Conservation (phyloP, 2,329 filamentous ascomycete genomes). For the Annulohypoxylon truncatum region DNA sequence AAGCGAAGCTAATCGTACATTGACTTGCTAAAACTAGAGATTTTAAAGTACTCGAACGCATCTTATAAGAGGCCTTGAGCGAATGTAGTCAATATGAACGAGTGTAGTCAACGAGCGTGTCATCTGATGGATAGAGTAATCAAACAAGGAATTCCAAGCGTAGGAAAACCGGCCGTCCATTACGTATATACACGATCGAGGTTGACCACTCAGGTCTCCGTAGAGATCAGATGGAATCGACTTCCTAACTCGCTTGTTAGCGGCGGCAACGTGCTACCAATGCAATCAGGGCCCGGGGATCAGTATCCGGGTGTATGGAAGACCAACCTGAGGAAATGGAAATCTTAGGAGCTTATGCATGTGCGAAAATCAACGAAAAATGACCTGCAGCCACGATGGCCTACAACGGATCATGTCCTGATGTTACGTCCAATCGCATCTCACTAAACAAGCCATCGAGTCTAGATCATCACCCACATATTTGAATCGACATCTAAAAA, state of each 20-base stretch:
- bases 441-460: slow-evolving; percentile 2
- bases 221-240: slow-evolving; percentile 6
- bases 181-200: slow-evolving; percentile 18
- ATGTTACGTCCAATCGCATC: slow-evolving; percentile 23
- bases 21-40: slow-evolving; percentile 35
- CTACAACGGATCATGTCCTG: slow-evolving; percentile 12
- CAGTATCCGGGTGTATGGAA: neutral
- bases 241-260: neutral
- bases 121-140: neutral
- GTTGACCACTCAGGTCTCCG: slow-evolving; percentile 14
- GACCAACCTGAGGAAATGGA: slow-evolving; percentile 6
- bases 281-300: slow-evolving; percentile 1
- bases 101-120: slow-evolving; percentile 27
- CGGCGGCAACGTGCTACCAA: slow-evolving; percentile 7
- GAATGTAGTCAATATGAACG: slow-evolving; percentile 27
- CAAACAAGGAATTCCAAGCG: slow-evolving; percentile 3
- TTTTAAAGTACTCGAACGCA: slow-evolving; percentile 19
- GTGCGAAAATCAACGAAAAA: slow-evolving; percentile 25
- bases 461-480: neutral
- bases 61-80: slow-evolving; percentile 26
- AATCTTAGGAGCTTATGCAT: slow-evolving; percentile 22
- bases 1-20: slow-evolving; percentile 40
- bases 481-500: neutral
- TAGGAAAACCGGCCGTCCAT: slow-evolving; percentile 4
- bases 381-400: slow-evolving; percentile 25